Evolutionary conservation across 176 grass and related monocot genomes (phyloP), one percentile per base, ranked within the genome.

Genomic region (Oryza brachyantha): DNA sequence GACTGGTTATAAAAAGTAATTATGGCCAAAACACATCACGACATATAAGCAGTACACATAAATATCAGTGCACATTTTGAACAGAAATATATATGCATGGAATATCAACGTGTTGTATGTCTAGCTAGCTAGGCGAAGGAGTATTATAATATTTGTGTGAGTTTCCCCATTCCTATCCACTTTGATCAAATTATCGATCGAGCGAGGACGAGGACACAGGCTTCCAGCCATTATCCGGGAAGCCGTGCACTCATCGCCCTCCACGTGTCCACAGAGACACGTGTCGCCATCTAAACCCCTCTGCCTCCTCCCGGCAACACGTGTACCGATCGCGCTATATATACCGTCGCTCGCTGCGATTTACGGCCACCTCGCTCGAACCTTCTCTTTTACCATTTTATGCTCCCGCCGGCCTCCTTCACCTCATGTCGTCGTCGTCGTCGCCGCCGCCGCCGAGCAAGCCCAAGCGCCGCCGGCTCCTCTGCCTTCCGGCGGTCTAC

Each of bases 401-500:
- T 84, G 80, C 50, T 43, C 45, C 13, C 29, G 34, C 31, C n/a
- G n/a, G n/a, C 13, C 45, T 48, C 45, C 46, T 64, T 22, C 21
- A 1, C 13, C 46, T 34, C 72, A 88, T 88, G 86, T 55, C 50
- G 19, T 19, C 68, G 36, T 38, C 76, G 43, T 1, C 41, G 76
- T 43, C 57, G 35, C 35, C 2, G 35, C 35, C 2, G 5, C 60
- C 43, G 46, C 27, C 62, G 58, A 71, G 10, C 69, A 55, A 83
- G 7, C 63, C 40, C 1, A 82, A 22, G 45, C 67, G 72, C 55
- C 85, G 73, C 10, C 83, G 82, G 28, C 58, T 88, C 14, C 68
- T 97, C 2, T 31, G 59, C 8, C 78, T 92, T 1, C 79, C 83
- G 1, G 87, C 87, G 2, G 84, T 97, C 13, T 88, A 75, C 40